Evolutionary conservation across 805 yeast species (phyloP).

Genomic region (Saccharomyces kudriavzevii): DNA sequence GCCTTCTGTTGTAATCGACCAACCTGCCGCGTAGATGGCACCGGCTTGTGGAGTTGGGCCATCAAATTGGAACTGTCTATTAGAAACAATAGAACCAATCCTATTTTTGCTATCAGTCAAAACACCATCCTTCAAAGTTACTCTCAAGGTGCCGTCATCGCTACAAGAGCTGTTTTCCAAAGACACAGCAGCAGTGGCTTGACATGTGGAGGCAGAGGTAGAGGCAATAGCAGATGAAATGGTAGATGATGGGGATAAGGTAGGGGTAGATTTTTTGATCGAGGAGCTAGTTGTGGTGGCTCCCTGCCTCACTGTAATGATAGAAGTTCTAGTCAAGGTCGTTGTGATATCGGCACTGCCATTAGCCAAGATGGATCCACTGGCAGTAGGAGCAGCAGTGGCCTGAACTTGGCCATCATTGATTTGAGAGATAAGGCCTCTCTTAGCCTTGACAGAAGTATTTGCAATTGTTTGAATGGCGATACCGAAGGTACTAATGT

Average conservation of each 20-base stretch:
- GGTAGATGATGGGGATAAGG: constrained; percentile 17
- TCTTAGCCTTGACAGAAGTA: constrained; percentile 29
- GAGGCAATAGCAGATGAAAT: constrained; percentile 14
- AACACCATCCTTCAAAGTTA: constrained; percentile 42
- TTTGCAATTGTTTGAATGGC: constrained; percentile 46
- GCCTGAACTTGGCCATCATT: constrained; percentile 43
- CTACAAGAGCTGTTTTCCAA: constrained; percentile 19
- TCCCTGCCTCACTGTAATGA: not conserved
- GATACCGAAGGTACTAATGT: constrained; percentile 55
- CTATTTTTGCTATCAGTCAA: constrained; percentile 51
- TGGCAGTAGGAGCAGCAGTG: constrained; percentile 17
- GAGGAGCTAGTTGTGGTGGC: constrained; percentile 17
- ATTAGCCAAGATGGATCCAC: constrained; percentile 35
- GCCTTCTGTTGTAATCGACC: constrained; percentile 49
- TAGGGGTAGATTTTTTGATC: constrained; percentile 15
- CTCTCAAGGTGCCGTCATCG: constrained; percentile 36
- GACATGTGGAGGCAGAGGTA: constrained; percentile 18
- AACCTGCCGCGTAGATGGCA: constrained; percentile 54
- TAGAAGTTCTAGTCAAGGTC: constrained; percentile 15
- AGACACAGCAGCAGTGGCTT: constrained; percentile 24
- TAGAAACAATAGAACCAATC: constrained; percentile 64
- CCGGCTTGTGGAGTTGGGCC: constrained; percentile 76
- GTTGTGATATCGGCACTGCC: constrained; percentile 26
- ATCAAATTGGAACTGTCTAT: constrained; percentile 71
- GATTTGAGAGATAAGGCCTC: constrained; percentile 36